These are phyloP conservation scores for Alternaria conjuncta DNA, from an alignment of 2,329 filamentous ascomycete species.

Conservation along the genomic window DNA sequence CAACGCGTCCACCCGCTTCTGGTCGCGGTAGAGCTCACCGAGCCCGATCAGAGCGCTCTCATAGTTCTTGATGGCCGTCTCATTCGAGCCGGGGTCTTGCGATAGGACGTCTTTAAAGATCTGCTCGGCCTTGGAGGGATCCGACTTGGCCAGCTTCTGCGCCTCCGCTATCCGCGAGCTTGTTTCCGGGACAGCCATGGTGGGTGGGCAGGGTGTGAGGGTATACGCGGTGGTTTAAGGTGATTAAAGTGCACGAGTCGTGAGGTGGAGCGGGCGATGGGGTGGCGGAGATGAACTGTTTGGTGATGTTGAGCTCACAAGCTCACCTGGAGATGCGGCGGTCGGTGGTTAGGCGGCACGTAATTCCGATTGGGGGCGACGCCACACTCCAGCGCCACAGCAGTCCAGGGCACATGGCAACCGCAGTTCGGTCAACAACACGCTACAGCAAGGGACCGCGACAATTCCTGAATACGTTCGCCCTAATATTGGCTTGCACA, in stretches of 20 bases:
- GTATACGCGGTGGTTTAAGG: neutral
- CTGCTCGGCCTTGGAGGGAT: slow-evolving; percentile 82
- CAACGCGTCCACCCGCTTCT: slow-evolving; percentile 81
- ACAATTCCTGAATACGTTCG: neutral
- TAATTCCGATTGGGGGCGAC: slow-evolving; percentile 6
- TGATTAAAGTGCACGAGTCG: neutral
- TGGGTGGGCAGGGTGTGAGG: slow-evolving; percentile 6
- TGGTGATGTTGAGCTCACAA: slow-evolving; percentile 22
- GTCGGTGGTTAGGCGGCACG: slow-evolving; percentile 11
- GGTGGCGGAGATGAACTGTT: slow-evolving; percentile 12
- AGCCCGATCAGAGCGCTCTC: slow-evolving; percentile 86
- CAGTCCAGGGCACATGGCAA: slow-evolving; percentile 7
- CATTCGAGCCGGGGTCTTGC: slow-evolving; percentile 81
- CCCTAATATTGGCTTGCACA: neutral
- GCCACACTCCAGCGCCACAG: neutral
- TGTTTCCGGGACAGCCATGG: slow-evolving; percentile 53
- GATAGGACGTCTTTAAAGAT: slow-evolving; percentile 91
- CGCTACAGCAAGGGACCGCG: neutral
- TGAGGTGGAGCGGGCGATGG: slow-evolving; percentile 5
- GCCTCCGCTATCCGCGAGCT: slow-evolving; percentile 82
- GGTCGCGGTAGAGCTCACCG: slow-evolving; percentile 90
- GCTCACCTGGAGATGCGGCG: slow-evolving; percentile 18
- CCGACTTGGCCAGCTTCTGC: slow-evolving; percentile 78
- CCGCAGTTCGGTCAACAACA: slow-evolving; percentile 9
- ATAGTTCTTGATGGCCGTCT: slow-evolving; percentile 88